phyloP scores from a whole-genome alignment of 176 grass and related monocot genomes.

The Typha latifolia region DNA sequence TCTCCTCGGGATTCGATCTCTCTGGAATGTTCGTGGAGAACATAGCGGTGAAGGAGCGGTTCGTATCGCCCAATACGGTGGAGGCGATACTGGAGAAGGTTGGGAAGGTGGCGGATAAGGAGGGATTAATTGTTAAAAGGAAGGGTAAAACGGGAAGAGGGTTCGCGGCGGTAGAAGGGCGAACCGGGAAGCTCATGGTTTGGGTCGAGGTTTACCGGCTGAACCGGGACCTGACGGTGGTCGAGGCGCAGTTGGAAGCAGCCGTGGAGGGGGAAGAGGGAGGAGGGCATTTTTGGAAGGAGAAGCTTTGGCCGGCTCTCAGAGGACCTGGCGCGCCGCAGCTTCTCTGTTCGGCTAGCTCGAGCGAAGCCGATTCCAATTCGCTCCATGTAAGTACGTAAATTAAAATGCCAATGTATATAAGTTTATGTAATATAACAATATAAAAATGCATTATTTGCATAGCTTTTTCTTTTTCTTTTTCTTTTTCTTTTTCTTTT shows the following conservation, averaged over 20 bases:
- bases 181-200: constrained; percentile 13
- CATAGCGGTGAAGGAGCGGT: constrained; percentile 10
- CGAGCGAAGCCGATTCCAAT: too few relatives aligned
- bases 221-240: constrained; percentile 16
- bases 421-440: too few relatives aligned
- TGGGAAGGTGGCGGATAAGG: constrained; percentile 15
- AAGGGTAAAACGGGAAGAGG: constrained; percentile 19
- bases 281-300: constrained; percentile 21
- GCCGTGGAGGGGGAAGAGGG: neutral
- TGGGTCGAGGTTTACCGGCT: constrained; percentile 24
- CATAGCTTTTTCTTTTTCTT: too few relatives aligned
- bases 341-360: too few relatives aligned
- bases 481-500: too few relatives aligned
- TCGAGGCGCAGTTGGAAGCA: constrained; percentile 20
- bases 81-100: constrained; percentile 19
- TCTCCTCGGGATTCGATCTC: constrained; percentile 21
- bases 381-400: too few relatives aligned
- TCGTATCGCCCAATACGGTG: constrained; percentile 1
- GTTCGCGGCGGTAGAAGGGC: constrained; percentile 13
- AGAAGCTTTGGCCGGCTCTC: constrained; percentile 18
- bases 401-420: too few relatives aligned
- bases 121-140: constrained; percentile 10
- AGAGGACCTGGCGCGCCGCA: neutral
- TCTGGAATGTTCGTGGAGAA: constrained; percentile 15
- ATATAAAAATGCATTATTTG: too few relatives aligned